These are phyloP conservation scores for Colletotrichum shisoi DNA, from an alignment of 2,329 filamentous ascomycete genomes.

Conservation along the genomic window DNA sequence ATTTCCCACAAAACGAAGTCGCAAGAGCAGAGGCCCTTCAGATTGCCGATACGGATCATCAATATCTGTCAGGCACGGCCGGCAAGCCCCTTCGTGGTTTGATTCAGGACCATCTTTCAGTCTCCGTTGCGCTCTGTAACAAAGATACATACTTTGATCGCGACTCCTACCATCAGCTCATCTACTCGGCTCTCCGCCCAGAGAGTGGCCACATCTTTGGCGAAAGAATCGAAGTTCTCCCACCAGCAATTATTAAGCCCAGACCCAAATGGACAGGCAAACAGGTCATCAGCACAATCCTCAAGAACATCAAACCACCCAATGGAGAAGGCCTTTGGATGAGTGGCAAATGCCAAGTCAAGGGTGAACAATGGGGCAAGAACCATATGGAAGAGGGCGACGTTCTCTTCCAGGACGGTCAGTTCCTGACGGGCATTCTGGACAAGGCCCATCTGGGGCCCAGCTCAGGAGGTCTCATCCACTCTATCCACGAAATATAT, in stretches of 20 bases:
- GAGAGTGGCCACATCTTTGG: constrained; percentile 88
- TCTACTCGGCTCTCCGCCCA: constrained; percentile 88
- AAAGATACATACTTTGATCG: constrained; percentile 90
- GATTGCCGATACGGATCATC: constrained; percentile 95
- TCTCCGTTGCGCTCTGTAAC: constrained; percentile 88
- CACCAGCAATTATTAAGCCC: constrained; percentile 84
- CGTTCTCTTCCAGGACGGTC: constrained; percentile 85
- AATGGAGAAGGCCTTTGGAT: constrained; percentile 81
- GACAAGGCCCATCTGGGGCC: constrained; percentile 96
- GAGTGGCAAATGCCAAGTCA: constrained; percentile 79
- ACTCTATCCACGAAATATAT: constrained; percentile 92
- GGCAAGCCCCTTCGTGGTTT: constrained; percentile 93
- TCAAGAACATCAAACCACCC: constrained; percentile 87
- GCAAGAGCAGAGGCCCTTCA: constrained; percentile 91
- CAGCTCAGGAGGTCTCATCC: constrained; percentile 83
- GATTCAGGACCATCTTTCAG: constrained; percentile 98
- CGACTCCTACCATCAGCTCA: constrained; percentile 89
- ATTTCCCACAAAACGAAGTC: constrained; percentile 97
- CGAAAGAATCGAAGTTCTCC: constrained; percentile 80
- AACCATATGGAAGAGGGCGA: constrained; percentile 74
- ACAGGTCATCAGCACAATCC: constrained; percentile 89
- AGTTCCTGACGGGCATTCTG: constrained; percentile 87
- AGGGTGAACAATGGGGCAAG: constrained; percentile 77
- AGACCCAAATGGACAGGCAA: constrained; percentile 91
- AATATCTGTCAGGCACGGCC: constrained; percentile 92